A percentile compares a stretch with the other conserved stretches of the same genome.
Conservation (phyloP, 768 basidiomycete species). For the Auricularia heimuer region DNA sequence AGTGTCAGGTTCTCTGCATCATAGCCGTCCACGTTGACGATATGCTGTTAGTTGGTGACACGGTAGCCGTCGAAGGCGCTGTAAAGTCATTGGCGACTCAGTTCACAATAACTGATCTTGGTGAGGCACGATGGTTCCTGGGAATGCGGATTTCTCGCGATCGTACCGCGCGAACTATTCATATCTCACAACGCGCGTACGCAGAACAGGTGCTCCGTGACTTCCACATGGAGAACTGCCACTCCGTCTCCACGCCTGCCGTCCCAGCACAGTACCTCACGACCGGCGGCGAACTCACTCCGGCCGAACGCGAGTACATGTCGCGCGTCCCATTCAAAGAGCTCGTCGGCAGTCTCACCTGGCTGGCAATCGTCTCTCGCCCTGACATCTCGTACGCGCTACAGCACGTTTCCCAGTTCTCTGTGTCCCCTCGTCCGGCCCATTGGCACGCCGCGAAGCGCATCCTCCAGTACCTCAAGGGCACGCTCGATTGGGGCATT, state of each 20-base stretch:
- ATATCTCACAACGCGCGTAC: constrained; percentile 4
- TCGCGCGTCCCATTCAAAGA: neutral
- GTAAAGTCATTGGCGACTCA: no score
- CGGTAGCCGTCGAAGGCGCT: no score
- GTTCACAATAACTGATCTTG: neutral
- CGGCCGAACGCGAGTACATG: neutral
- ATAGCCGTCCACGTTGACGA: no score
- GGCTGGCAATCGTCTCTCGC: constrained; percentile 3
- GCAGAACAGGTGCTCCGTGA: neutral
- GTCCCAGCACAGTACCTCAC: neutral
- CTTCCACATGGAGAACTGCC: constrained; percentile 2
- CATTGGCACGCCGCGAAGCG: neutral
- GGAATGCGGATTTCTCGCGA: constrained; percentile 5
- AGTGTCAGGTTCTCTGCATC: no score
- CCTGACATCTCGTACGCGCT: constrained; percentile 7
- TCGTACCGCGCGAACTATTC: neutral
- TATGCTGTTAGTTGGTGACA: no score
- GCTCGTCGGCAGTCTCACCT: constrained; percentile 7
- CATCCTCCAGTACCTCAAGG: constrained; percentile 3
- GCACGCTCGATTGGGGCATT: neutral
- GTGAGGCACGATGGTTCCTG: constrained; percentile 1
- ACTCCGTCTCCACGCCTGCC: constrained; percentile 1
- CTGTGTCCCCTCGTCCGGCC: neutral
- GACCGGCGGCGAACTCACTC: neutral
- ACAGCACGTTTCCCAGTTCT: constrained; percentile 2